Conservation (phyloP, 495 filamentous ascomycete species). For the Daldinia bambusicola region DNA sequence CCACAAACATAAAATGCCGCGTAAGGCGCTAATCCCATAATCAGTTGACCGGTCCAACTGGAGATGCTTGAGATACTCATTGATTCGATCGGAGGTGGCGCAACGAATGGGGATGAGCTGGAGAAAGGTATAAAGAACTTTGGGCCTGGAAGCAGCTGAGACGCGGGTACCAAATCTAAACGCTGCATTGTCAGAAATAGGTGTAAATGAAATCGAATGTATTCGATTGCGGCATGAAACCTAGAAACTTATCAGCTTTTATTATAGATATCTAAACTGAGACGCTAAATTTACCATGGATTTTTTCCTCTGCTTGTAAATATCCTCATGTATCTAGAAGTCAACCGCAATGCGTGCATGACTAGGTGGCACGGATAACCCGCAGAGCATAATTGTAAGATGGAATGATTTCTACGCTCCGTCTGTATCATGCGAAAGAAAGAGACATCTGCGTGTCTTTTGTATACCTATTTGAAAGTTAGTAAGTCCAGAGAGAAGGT, state of each 20-base stretch:
- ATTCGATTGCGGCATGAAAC: slow-evolving; percentile 44
- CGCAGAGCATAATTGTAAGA: slow-evolving; percentile 31
- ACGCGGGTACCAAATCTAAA: slow-evolving; percentile 55
- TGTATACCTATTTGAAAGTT: slow-evolving; percentile 53
- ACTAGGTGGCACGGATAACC: slow-evolving; percentile 35
- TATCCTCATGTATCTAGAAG: slow-evolving; percentile 11
- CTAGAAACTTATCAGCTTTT: slow-evolving; percentile 35
- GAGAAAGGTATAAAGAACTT: slow-evolving; percentile 63
- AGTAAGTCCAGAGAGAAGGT: slow-evolving; percentile 32
- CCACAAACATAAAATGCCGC: slow-evolving; percentile 47
- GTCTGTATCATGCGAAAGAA: slow-evolving; percentile 51
- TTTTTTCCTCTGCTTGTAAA: neutral
- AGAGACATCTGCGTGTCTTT: slow-evolving; percentile 53
- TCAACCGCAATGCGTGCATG: slow-evolving; percentile 22
- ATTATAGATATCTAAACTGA: neutral
- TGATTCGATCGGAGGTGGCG: slow-evolving; percentile 49
- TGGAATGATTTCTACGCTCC: slow-evolving; percentile 47
- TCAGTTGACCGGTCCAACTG: slow-evolving; percentile 48
- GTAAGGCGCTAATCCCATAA: slow-evolving; percentile 50
- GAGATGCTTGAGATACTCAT: slow-evolving; percentile 35
- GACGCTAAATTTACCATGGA: slow-evolving; percentile 26
- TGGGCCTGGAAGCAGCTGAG: slow-evolving; percentile 53
- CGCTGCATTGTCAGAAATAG: slow-evolving; percentile 62
- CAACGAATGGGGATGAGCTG: slow-evolving; percentile 55
- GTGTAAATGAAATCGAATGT: slow-evolving; percentile 57